Evolutionary conservation across 2,329 filamentous ascomycete genomes (phyloP).

Genomic region (Parascedosporium putredinis): DNA sequence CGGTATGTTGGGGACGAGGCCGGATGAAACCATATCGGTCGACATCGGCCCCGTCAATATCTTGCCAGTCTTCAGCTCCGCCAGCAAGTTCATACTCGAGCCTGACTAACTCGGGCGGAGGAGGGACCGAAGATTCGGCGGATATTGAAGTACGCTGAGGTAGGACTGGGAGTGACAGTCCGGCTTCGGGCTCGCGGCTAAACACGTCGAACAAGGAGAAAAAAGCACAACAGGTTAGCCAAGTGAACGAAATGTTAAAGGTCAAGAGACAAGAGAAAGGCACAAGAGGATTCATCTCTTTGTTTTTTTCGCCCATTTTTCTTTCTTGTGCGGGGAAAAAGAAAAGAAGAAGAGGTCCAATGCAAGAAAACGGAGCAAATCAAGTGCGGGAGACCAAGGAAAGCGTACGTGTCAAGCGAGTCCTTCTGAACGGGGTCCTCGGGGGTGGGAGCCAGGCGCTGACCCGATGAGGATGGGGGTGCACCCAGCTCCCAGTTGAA

Average conservation of each 20-base stretch:
- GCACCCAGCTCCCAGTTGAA: constrained; percentile 42
- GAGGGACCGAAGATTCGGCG: constrained; percentile 31
- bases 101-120: constrained; percentile 24
- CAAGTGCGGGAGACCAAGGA: constrained; percentile 30
- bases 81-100: constrained; percentile 41
- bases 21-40: constrained; percentile 61
- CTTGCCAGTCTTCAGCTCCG: constrained; percentile 57
- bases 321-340: too few relatives aligned
- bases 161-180: constrained; percentile 8
- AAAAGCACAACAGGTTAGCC: constrained; percentile 15
- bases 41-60: constrained; percentile 49
- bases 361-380: too few relatives aligned
- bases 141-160: constrained; percentile 22
- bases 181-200: background rate
- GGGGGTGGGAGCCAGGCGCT: constrained; percentile 36
- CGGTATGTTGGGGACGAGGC: constrained; percentile 28
- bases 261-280: too few relatives aligned
- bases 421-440: constrained; percentile 42
- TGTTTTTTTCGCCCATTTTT: too few relatives aligned
- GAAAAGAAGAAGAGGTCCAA: too few relatives aligned
- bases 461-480: constrained; percentile 30
- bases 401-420: constrained; percentile 47
- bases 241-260: too few relatives aligned
- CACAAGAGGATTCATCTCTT: too few relatives aligned
- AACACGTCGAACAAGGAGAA: background rate